Base-by-base conservation (phyloP, 306 rosid species). In the Trichosanthes cucumerina region DNA sequence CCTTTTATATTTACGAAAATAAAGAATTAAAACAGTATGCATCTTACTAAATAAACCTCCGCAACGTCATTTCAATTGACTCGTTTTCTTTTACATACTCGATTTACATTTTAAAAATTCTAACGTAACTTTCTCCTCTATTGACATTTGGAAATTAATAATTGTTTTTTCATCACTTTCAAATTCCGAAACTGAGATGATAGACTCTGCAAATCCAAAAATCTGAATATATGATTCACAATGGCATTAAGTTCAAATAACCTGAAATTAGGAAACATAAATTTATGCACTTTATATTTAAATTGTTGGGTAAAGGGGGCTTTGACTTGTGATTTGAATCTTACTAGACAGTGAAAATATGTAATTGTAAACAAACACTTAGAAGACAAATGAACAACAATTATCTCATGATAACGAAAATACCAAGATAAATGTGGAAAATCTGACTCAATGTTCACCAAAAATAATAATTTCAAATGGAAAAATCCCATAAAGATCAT, bases 401-500 rank as follows among this genome's bases (percentile, higher is more conserved):
- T 7, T 1, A 44, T 71, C 77, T 71, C 39, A 46, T 26, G 58
- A 16, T 9, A 15, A 49, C 49, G 26, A 16, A 73, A 13, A 8
- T 49, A 28, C 44, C 78, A 73, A 72, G 57, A 49, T 26, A 49
- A 41, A 19, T 73, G 28, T 26, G 15, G n/a, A 31, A 73, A 26
- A 73, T 73, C 60, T 31, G 78, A 73, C 60, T 16, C 38, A 19
- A 47, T 8, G 77, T 28, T 28, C 77, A 47, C 41, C 13, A 49
- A 15, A 72, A 26, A 11, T 47, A 72, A 12, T 28, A 26, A 47
- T 49, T 47, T 47, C 8, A 43, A 26, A 46, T 26, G 59, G 41
- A 47, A 73, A 19, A 73, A 47, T 31, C 60, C 44, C 78, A 73
- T 73, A 73, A 73, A 47, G 57, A 73, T 49, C 60, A 49, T 49